Base-by-base conservation (phyloP, 495 filamentous ascomycete species). In the Cercophora newfieldiana region DNA sequence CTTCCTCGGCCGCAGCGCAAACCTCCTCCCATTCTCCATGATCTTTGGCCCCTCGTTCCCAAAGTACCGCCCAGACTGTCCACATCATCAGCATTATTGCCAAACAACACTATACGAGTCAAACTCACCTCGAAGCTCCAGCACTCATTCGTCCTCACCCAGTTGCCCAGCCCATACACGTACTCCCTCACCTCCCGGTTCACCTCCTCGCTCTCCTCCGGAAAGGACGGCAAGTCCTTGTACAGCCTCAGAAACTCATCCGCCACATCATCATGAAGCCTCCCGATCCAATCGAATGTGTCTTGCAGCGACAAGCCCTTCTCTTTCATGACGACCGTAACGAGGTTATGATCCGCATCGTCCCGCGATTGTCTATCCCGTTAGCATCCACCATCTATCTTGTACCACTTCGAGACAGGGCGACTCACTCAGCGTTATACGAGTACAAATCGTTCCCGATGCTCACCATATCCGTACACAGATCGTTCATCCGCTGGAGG, bases 381-480 rank as follows among this genome's bases (percentile, higher is more conserved):
- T 18, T 25, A 48, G 21, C 59, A 51, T 25, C 33, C 3, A 21
- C 7, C 8, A 31, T 58, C 51, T 22, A 29, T 63, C 33, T 51
- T 12, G n/a, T n/a, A n/a, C n/a, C n/a, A n/a, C n/a, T n/a, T n/a
- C 28, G 0, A 24, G 31, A 16, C 2, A 33, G 25, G 21, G 50
- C 49, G 1, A 25, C 50, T 48, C 22, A 51, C 55, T 70, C 68
- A 2, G 5, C 18, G 31, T 67, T 57, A 12, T 64, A 67, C 48
- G 55, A 54, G 29, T 64, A 25, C 54, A 67, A n/a, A 47, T 67
- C 68, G 19, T 70, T 70, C 19, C 33, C 64, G 19, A 70, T 64
- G 25, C 22, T 30, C 30, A 67, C 29, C 47, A 67, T 51, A 30
- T 70, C 65, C 14, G 56, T 61, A 22, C 60, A 31, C 60, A 60